Conservation (phyloP, 768 basidiomycete genomes). For the Myochromella boudieri region DNA sequence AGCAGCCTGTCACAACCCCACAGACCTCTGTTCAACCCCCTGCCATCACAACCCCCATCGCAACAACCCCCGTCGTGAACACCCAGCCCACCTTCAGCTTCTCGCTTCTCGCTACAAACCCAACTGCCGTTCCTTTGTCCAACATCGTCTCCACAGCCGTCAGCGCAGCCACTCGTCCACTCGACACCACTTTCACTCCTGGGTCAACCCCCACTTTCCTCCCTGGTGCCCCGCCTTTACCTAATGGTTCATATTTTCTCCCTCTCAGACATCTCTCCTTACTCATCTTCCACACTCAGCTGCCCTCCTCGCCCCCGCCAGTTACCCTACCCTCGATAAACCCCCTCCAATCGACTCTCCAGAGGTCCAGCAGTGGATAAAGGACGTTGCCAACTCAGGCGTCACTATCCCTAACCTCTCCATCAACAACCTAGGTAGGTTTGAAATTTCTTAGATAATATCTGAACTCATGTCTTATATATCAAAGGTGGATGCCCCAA, state of each 20-base stretch:
- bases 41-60: background rate
- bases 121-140: conserved; percentile 59
- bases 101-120: conserved; percentile 50
- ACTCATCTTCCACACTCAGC: conserved; percentile 28
- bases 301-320: conserved; percentile 42
- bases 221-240: conserved; percentile 58
- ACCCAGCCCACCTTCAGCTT: conserved; percentile 37
- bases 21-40: background rate
- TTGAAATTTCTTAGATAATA: background rate
- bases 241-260: conserved; percentile 40
- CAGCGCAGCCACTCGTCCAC: conserved; percentile 40
- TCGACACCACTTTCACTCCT: conserved; percentile 46
- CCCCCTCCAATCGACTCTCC: conserved; percentile 59
- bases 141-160: conserved; percentile 44
- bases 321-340: conserved; percentile 68
- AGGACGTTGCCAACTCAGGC: conserved; percentile 55
- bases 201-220: conserved; percentile 53
- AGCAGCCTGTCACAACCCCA: background rate
- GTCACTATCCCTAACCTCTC: conserved; percentile 56
- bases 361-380: conserved; percentile 71
- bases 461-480: background rate
- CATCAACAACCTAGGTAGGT: conserved; percentile 39
- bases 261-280: background rate
- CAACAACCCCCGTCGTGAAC: conserved; percentile 8
- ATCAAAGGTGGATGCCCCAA: conserved; percentile 56